Conservation (phyloP, 2,329 filamentous ascomycete species). For the Ustulina deusta region DNA sequence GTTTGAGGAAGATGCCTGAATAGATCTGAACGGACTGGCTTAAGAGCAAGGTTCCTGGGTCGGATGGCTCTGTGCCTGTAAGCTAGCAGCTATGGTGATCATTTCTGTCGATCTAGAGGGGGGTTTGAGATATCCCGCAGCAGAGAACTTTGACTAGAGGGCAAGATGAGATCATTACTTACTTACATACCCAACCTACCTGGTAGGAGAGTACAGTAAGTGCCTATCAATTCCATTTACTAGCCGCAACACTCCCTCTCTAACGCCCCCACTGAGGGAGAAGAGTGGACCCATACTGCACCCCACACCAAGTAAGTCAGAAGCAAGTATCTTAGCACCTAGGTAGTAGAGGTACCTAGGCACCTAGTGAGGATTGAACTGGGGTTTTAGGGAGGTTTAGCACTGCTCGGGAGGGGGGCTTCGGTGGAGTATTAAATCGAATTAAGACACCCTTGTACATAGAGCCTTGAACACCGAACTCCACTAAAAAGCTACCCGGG, state of each 20-base stretch:
- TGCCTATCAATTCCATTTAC: constrained; percentile 6
- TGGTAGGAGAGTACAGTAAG: no score
- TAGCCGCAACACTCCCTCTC: background rate
- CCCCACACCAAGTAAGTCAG: background rate
- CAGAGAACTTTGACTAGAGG: no score
- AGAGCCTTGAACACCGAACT: constrained; percentile 23
- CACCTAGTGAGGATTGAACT: no score
- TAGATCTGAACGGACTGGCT: background rate
- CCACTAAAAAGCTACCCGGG: constrained; percentile 17
- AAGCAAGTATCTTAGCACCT: background rate
- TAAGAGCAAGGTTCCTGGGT: background rate
- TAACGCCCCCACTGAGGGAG: constrained; percentile 23
- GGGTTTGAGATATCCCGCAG: no score
- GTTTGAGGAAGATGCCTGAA: background rate
- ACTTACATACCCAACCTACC: no score
- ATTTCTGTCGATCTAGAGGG: constrained; percentile 7
- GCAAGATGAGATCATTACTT: no score
- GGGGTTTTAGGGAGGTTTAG: no score
- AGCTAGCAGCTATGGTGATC: background rate
- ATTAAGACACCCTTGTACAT: no score
- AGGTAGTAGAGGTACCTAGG: no score
- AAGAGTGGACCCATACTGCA: constrained; percentile 14
- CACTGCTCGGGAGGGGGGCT: no score
- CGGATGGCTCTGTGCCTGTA: constrained; percentile 10
- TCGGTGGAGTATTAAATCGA: no score